Percentiles rank a stretch among this genome's conserved stretches.
Conservation (phyloP, 495 filamentous ascomycete species). For the Cenococcum geophilum region DNA sequence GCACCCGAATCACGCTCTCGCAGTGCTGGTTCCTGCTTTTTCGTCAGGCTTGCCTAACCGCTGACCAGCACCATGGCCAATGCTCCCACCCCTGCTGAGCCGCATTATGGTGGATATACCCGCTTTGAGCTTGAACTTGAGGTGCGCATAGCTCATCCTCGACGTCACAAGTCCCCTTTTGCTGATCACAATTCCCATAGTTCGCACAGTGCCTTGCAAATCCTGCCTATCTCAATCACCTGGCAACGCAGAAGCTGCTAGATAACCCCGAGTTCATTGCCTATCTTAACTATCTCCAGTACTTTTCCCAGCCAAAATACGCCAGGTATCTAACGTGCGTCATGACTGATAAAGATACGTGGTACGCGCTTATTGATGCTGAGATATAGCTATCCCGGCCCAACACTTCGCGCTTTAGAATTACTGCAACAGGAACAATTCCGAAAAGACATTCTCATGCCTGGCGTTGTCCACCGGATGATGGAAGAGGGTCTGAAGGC, state of each 20-base stretch:
- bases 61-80: conserved; percentile 9
- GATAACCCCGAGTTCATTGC: conserved; percentile 63
- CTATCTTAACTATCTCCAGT: conserved; percentile 78
- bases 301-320: conserved; percentile 79
- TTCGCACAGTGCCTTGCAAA: conserved; percentile 85
- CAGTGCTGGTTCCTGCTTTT: not conserved
- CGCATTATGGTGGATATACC: conserved; percentile 56
- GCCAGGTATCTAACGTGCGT: conserved; percentile 60
- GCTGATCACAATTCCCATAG: conserved; percentile 43
- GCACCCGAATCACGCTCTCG: not conserved
- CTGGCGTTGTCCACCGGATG: conserved; percentile 61
- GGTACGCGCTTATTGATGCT: not conserved
- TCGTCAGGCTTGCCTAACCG: not conserved
- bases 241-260: conserved; percentile 51
- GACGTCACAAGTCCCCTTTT: not conserved
- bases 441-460: conserved; percentile 71
- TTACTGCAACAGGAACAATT: conserved; percentile 79
- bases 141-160: conserved; percentile 37
- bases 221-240: conserved; percentile 75
- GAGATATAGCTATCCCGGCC: conserved; percentile 57
- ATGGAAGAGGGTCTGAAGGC: conserved; percentile 49
- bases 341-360: conserved; percentile 12
- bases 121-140: conserved; percentile 73
- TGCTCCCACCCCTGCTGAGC: conserved; percentile 32
- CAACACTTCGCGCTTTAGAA: conserved; percentile 75